Percentiles rank a stretch among this genome's conserved stretches.
phyloP scores from a whole-genome alignment of 805 yeast genomes.

The Babjeviella inositovora region DNA sequence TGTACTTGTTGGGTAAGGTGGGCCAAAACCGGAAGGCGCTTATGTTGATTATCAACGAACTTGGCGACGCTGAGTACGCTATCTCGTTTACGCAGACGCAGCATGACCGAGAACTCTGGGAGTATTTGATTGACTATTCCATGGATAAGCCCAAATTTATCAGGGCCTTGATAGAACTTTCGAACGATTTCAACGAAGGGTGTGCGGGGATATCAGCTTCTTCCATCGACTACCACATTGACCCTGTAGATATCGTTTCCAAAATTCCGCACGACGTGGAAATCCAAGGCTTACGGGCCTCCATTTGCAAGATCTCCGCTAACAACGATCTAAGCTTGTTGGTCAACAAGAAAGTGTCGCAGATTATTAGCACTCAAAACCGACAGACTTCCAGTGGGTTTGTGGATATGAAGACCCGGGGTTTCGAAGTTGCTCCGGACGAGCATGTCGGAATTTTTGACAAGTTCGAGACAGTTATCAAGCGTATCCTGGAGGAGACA shows the following conservation, averaged over 20 bases:
- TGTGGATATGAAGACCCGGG: too few relatives aligned
- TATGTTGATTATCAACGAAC: slow-evolving; percentile 55
- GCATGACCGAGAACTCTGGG: slow-evolving; percentile 72
- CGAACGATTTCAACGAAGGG: slow-evolving; percentile 52
- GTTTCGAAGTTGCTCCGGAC: too few relatives aligned
- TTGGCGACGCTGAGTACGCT: slow-evolving; percentile 70
- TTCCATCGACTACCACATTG: slow-evolving; percentile 29
- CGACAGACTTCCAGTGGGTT: not conserved
- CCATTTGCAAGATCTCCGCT: slow-evolving; percentile 42
- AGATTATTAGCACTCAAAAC: slow-evolving; percentile 2
- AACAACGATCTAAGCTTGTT: slow-evolving; percentile 37
- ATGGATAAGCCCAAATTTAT: slow-evolving; percentile 64
- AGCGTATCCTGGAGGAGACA: too few relatives aligned
- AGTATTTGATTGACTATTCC: slow-evolving; percentile 53
- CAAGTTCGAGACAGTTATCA: too few relatives aligned
- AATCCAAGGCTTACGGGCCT: slow-evolving; percentile 48
- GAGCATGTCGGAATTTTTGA: too few relatives aligned
- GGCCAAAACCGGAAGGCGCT: slow-evolving; percentile 73
- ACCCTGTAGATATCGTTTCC: slow-evolving; percentile 54
- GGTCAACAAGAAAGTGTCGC: slow-evolving; percentile 3
- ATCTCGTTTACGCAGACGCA: slow-evolving; percentile 58
- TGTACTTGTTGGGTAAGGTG: slow-evolving; percentile 64
- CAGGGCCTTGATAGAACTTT: slow-evolving; percentile 51
- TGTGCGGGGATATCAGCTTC: slow-evolving; percentile 12
- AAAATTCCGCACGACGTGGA: slow-evolving; percentile 45